Conservation (phyloP, 75 land plant genomes). For the Sequoiadendron giganteum region DNA sequence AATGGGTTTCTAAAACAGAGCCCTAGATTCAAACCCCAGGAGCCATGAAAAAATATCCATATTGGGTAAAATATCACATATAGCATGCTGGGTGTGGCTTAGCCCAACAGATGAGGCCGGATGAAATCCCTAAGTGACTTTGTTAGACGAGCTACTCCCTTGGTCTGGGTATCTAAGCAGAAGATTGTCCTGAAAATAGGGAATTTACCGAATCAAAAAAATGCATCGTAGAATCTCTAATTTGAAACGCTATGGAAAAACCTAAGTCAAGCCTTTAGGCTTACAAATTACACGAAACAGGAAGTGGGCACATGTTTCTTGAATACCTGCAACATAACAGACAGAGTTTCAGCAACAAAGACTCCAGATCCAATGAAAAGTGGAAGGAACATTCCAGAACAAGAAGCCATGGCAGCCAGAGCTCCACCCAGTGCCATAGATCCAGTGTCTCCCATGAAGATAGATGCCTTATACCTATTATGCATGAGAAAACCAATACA, state of each 20-base stretch:
- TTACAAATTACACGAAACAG: background rate
- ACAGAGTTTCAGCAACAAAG: constrained; percentile 67
- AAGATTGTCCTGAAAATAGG: too few relatives aligned
- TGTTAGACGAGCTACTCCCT: too few relatives aligned
- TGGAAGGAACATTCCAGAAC: constrained; percentile 95
- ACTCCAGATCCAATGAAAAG: constrained; percentile 76
- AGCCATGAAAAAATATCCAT: too few relatives aligned
- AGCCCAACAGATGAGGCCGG: too few relatives aligned
- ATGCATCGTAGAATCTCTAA: background rate
- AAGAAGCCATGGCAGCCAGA: constrained; percentile 94
- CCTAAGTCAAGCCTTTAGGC: background rate
- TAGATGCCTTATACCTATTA: constrained; percentile 79
- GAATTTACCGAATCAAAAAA: too few relatives aligned
- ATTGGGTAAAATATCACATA: too few relatives aligned
- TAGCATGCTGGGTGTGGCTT: too few relatives aligned
- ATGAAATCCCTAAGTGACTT: too few relatives aligned
- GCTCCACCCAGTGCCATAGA: constrained; percentile 94
- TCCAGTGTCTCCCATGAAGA: constrained; percentile 96
- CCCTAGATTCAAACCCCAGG: too few relatives aligned
- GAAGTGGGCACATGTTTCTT: background rate
- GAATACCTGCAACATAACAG: constrained; percentile 72
- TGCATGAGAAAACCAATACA: constrained; percentile 92
- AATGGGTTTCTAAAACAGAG: too few relatives aligned
- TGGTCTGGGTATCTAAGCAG: too few relatives aligned
- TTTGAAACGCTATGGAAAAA: background rate